Evolutionary conservation across 83 land plant genomes (phyloP), one percentile per base, ranked within the genome.

Genomic region (Isoetes engelmannii): DNA sequence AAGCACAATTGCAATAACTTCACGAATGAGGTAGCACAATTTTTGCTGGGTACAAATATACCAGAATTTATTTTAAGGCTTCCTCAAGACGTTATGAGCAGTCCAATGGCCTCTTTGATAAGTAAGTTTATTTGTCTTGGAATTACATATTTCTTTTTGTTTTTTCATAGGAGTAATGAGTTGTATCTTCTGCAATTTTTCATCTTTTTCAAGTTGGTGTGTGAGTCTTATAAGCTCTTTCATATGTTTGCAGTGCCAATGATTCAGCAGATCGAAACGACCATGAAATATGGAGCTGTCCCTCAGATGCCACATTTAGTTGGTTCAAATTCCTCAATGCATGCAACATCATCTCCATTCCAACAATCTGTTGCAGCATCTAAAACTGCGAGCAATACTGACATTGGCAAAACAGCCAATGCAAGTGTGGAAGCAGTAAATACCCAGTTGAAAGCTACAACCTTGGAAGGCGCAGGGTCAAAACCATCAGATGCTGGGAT

Each of bases 1-100:
- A 63, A 56, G 3, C 89, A 93, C 61, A 93, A 93, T 79, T 93
- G 98, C 73, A 93, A 93, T 73, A 93, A 93, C 70, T 93, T 93
- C 78, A 90, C 88, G 69, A 87, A 87, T 73, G 98, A 93, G 80
- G 84, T 93, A 54, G 81, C 88, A 4, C 92, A 93, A 63, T 93
- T 93, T 70, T 75, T 90, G 75, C 86, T 90, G 47, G 92, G 96
- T 5, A 53, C 75, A 5, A 60, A 78, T 44, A 88, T 93, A 55
- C 98, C 98, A 6, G 88, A 88, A 6, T 84, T 81, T 53, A 90
- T 93, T 68, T 69, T 93, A 60, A 58, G 82, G 41, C 88, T 93
- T 5, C 98, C 98, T 6, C 81, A 83, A 48, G 96, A 90, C 61
- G 87, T 90, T 41, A 77, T 88, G 85, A 86, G 69, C 77, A 90